Evolutionary conservation across 1,284 basidiomycete genomes (phyloP).

Genomic region (Pseudozyma tsukubaensis): DNA sequence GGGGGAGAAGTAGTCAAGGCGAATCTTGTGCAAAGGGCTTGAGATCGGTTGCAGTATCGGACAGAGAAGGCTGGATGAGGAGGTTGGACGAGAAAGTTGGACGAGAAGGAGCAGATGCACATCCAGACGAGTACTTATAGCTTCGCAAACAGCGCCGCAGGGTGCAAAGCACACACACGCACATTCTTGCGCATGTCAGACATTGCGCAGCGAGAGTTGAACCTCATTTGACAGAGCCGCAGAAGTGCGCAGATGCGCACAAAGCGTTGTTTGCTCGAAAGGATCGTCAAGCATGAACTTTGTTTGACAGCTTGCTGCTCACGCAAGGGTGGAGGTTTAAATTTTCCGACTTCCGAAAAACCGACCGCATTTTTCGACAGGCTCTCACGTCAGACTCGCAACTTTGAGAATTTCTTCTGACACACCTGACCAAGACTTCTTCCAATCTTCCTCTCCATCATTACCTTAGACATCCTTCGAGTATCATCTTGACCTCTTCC

Average conservation of each 20-base stretch:
- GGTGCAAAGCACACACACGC: no score
- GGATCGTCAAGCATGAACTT: not conserved
- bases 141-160: no score
- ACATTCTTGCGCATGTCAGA: no score
- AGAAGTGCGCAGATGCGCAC: not conserved
- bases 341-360: conserved; percentile 7
- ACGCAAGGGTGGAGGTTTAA: conserved; percentile 1
- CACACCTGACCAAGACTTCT: not conserved
- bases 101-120: no score
- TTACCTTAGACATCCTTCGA: not conserved
- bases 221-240: no score
- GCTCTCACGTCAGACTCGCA: conserved; percentile 7
- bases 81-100: no score
- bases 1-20: no score
- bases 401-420: conserved; percentile 19
- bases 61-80: no score
- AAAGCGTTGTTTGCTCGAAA: not conserved
- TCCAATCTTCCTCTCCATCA: not conserved
- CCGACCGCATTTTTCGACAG: not conserved
- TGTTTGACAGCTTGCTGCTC: not conserved
- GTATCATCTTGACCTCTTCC: not conserved
- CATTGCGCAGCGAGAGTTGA: no score
- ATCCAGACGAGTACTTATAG: no score
- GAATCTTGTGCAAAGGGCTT: no score
- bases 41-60: no score